Conservation (phyloP, 2,329 filamentous ascomycete species). For the Penicillium sp. region DNA sequence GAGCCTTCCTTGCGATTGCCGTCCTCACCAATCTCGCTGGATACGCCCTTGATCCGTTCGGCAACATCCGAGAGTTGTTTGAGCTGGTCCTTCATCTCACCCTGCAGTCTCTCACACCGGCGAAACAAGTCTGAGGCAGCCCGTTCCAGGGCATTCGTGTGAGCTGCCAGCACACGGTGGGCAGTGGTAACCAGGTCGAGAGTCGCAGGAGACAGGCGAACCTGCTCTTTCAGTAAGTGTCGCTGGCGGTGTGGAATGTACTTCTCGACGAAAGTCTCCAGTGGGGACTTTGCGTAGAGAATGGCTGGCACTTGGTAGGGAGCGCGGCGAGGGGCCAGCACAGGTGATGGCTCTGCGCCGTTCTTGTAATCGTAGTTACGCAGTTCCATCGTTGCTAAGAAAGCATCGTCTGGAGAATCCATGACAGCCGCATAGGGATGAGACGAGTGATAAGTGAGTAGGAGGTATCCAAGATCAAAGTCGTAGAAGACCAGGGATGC, state of each 20-base stretch:
- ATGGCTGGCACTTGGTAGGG: slow-evolving; percentile 48
- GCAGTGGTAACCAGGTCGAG: slow-evolving; percentile 51
- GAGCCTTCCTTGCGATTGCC: slow-evolving; percentile 36
- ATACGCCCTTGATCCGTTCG: slow-evolving; percentile 47
- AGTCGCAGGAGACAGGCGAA: slow-evolving; percentile 51
- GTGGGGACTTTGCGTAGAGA: slow-evolving; percentile 42
- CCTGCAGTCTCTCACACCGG: slow-evolving; percentile 51
- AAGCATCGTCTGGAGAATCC: slow-evolving; percentile 48
- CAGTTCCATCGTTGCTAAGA: slow-evolving; percentile 32
- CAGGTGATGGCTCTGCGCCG: slow-evolving; percentile 24
- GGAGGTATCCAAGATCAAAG: slow-evolving; percentile 59
- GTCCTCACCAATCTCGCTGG: slow-evolving; percentile 41
- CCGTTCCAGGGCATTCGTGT: slow-evolving; percentile 49
- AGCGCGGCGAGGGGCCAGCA: slow-evolving; percentile 39
- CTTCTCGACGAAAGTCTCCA: slow-evolving; percentile 47
- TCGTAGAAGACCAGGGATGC: slow-evolving; percentile 58
- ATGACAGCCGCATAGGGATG: slow-evolving; percentile 55
- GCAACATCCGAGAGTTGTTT: slow-evolving; percentile 49
- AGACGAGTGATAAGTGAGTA: slow-evolving; percentile 53
- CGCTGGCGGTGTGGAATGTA: slow-evolving; percentile 47
- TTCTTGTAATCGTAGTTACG: slow-evolving; percentile 29
- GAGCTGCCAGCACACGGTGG: slow-evolving; percentile 49
- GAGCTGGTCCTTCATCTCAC: slow-evolving; percentile 52
- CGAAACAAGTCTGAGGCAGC: slow-evolving; percentile 56
- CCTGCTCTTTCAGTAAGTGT: slow-evolving; percentile 46